These are phyloP conservation scores for Annulohypoxylon truncatum DNA, from an alignment of 2,329 filamentous ascomycete species.

Conservation along the genomic window DNA sequence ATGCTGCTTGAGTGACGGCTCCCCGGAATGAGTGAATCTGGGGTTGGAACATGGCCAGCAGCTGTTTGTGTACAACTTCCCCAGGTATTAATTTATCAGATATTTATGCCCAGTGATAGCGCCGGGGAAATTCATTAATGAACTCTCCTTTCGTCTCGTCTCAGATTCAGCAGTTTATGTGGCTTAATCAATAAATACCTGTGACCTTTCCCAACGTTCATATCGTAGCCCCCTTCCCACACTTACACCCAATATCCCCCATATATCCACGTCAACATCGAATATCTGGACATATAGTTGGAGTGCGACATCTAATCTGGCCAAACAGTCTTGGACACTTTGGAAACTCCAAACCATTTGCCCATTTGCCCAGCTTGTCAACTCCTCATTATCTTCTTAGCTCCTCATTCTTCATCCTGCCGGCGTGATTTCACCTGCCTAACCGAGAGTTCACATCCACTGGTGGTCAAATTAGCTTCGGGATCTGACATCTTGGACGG, in stretches of 20 bases:
- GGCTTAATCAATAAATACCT: slow-evolving; percentile 39
- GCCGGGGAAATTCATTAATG: slow-evolving; percentile 33
- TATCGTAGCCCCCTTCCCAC: slow-evolving; percentile 9
- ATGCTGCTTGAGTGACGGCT: slow-evolving; percentile 34
- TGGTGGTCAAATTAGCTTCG: slow-evolving; percentile 38
- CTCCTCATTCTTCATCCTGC: slow-evolving; percentile 31
- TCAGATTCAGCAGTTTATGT: slow-evolving; percentile 24
- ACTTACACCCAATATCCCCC: slow-evolving; percentile 28
- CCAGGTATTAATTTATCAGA: slow-evolving; percentile 40
- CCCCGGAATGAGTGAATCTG: slow-evolving; percentile 42
- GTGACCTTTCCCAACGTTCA: slow-evolving; percentile 16
- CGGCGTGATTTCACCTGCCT: slow-evolving; percentile 40
- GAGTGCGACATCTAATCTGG: slow-evolving; percentile 36
- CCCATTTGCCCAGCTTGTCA: slow-evolving; percentile 11
- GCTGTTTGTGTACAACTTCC: slow-evolving; percentile 35
- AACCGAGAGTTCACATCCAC: slow-evolving; percentile 41
- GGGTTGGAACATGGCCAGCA: slow-evolving; percentile 35
- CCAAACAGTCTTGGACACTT: not conserved
- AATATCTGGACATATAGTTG: slow-evolving; percentile 25
- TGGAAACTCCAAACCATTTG: not conserved
- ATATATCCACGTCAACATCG: slow-evolving; percentile 38
- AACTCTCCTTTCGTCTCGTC: slow-evolving; percentile 35
- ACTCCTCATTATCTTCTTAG: slow-evolving; percentile 1
- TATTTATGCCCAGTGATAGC: slow-evolving; percentile 28
- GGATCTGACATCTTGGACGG: slow-evolving; percentile 44